Percentiles rank a stretch among this genome's conserved stretches.
phyloP scores from a whole-genome alignment of 139 green algal species.

The Gonium pectorale region DNA sequence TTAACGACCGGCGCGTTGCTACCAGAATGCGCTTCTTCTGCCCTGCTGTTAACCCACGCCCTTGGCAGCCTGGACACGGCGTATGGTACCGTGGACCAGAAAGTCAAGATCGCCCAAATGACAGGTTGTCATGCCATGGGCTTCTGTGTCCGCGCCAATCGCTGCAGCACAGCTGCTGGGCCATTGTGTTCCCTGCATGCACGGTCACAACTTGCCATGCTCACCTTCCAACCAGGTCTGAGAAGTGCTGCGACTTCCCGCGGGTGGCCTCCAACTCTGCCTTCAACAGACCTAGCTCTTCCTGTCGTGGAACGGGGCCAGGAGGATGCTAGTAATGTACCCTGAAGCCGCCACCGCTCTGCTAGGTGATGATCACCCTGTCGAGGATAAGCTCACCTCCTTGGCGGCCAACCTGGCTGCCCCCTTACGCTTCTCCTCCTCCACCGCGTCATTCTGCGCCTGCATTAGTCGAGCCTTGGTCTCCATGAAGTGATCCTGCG shows the following conservation, averaged over 20 bases:
- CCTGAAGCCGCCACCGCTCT: no score
- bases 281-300: conserved; percentile 53
- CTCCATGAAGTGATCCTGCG: conserved; percentile 61
- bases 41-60: no score
- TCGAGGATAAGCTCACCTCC: conserved; percentile 30
- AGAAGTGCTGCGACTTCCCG: background rate
- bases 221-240: conserved; percentile 27
- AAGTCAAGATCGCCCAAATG: no score
- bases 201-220: background rate
- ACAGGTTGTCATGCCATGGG: no score
- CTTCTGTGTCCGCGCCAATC: no score
- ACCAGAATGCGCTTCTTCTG: no score
- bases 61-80: no score
- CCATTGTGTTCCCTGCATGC: background rate
- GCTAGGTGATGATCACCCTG: no score
- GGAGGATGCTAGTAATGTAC: no score
- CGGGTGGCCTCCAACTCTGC: conserved; percentile 38
- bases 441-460: conserved; percentile 25
- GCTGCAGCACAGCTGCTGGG: background rate
- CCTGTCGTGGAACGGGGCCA: conserved; percentile 28
- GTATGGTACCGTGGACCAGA: no score
- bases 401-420: conserved; percentile 23
- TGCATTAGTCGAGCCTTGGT: conserved; percentile 44
- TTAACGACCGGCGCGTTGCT: no score
- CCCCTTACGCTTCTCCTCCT: conserved; percentile 39